Evolutionary conservation across 768 basidiomycete species (phyloP).

Genomic region (Tulasnella sp.): DNA sequence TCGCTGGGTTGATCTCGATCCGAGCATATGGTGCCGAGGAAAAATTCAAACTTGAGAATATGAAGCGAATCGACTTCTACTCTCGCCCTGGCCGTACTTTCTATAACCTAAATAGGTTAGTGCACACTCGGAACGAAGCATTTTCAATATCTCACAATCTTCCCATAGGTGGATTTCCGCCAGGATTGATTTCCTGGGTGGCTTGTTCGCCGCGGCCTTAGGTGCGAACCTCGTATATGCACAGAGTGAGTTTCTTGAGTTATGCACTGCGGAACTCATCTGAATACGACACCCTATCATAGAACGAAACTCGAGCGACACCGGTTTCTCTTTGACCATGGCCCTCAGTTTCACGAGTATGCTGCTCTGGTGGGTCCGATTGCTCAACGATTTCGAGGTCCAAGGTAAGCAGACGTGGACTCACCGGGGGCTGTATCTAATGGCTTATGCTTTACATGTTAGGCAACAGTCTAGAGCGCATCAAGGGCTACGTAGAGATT

Average conservation of each 20-base stretch:
- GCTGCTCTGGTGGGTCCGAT: constrained; percentile 54
- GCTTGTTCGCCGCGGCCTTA: constrained; percentile 57
- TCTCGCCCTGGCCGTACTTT: constrained; percentile 52
- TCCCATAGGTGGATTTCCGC: constrained; percentile 52
- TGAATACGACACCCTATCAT: constrained; percentile 9
- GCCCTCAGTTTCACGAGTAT: constrained; percentile 60
- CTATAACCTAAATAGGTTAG: constrained; percentile 57
- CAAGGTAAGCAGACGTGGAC: constrained; percentile 43
- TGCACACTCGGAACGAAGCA: background rate
- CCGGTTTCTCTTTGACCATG: constrained; percentile 50
- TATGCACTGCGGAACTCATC: background rate
- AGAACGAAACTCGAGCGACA: constrained; percentile 50
- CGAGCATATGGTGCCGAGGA: constrained; percentile 47
- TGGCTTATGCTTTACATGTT: background rate
- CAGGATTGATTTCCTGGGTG: constrained; percentile 63
- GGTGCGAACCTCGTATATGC: constrained; percentile 60
- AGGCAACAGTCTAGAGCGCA: constrained; percentile 51
- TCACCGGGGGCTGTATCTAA: background rate
- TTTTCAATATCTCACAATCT: background rate
- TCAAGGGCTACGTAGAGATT: constrained; percentile 58
- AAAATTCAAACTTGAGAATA: constrained; percentile 41
- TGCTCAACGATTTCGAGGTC: constrained; percentile 53
- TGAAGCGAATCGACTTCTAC: constrained; percentile 60
- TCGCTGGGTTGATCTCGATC: constrained; percentile 44
- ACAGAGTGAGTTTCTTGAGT: constrained; percentile 35